Evolutionary conservation across 139 green algal species (phyloP).

Genomic region (Chlorella sp.): DNA sequence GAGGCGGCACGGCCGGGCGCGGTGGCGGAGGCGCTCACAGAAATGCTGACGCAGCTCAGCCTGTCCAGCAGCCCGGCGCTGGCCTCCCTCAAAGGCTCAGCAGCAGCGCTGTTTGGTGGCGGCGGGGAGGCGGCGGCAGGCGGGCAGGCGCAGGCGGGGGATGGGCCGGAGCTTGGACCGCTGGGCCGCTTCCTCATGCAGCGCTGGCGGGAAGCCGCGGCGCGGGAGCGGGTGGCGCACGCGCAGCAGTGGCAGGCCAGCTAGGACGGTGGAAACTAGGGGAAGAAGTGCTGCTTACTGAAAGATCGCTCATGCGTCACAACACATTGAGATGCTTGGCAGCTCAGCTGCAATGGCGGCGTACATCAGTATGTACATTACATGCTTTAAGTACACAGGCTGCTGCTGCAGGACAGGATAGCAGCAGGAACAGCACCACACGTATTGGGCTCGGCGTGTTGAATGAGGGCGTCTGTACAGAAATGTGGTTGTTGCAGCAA

Average conservation of each 20-base stretch:
- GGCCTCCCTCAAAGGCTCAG: slow-evolving; percentile 35
- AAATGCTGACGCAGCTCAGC: slow-evolving; percentile 37
- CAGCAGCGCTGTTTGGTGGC: slow-evolving; percentile 4
- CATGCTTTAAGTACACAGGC: too few species aligned
- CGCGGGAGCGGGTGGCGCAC: slow-evolving; percentile 21
- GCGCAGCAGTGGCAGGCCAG: slow-evolving; percentile 26
- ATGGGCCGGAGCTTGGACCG: slow-evolving; percentile 40
- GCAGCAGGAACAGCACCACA: too few species aligned
- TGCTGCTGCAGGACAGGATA: too few species aligned
- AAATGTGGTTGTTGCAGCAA: too few species aligned
- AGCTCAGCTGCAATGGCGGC: too few species aligned
- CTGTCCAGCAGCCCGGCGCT: slow-evolving; percentile 36
- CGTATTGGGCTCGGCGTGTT: too few species aligned
- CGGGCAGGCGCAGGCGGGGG: not conserved
- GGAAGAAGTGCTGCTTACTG: too few species aligned
- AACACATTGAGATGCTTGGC: too few species aligned
- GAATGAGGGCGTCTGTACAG: too few species aligned
- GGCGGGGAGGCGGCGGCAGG: not conserved
- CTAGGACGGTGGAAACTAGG: not conserved
- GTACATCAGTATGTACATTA: too few species aligned
- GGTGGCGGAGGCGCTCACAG: slow-evolving; percentile 23
- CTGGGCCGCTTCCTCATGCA: slow-evolving; percentile 61
- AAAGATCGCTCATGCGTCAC: too few species aligned
- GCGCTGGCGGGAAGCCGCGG: slow-evolving; percentile 55
- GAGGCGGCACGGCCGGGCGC: slow-evolving; percentile 26